Percentiles rank a stretch among this genome's conserved stretches.
These are phyloP conservation scores for Pyrus hybrid DNA, from an alignment of 331 rosid species.

Conservation along the genomic window DNA sequence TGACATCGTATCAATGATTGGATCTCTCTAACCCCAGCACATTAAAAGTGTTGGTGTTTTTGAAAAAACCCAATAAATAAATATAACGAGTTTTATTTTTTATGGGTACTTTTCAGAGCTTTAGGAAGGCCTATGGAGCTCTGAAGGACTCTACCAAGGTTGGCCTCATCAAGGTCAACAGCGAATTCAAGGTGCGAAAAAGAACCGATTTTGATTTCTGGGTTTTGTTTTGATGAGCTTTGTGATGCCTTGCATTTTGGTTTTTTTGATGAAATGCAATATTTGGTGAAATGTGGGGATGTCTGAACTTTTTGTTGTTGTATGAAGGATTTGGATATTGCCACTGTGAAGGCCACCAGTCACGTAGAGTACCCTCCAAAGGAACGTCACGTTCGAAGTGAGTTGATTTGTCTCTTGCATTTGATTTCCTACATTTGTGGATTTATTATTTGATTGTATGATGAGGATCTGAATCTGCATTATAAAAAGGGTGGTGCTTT, in stretches of 20 bases:
- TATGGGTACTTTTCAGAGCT: slow-evolving; percentile 86
- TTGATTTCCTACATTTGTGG: background rate
- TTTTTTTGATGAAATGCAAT: too few species aligned
- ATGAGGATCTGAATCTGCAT: background rate
- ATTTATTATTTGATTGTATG: background rate
- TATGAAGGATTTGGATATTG: slow-evolving; percentile 83
- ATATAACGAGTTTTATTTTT: background rate
- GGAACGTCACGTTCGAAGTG: slow-evolving; percentile 93
- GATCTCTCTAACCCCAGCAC: background rate
- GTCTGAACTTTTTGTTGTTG: background rate
- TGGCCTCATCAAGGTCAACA: slow-evolving; percentile 97
- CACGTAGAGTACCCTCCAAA: slow-evolving; percentile 89
- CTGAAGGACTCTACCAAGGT: slow-evolving; percentile 92
- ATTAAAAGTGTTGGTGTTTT: background rate
- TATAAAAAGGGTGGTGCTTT: too few species aligned
- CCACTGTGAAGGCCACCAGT: slow-evolving; percentile 89
- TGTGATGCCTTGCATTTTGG: slow-evolving; percentile 3
- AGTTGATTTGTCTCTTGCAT: slow-evolving; percentile 21
- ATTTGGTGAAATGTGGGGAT: background rate
- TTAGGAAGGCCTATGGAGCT: slow-evolving; percentile 88
- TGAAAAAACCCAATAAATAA: background rate
- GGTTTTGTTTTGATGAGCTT: background rate
- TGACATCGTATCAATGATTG: background rate
- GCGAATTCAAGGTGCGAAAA: slow-evolving; percentile 69
- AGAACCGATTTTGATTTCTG: background rate